phyloP scores from a whole-genome alignment of 139 green algal genomes.

The Micractinium sp. region DNA sequence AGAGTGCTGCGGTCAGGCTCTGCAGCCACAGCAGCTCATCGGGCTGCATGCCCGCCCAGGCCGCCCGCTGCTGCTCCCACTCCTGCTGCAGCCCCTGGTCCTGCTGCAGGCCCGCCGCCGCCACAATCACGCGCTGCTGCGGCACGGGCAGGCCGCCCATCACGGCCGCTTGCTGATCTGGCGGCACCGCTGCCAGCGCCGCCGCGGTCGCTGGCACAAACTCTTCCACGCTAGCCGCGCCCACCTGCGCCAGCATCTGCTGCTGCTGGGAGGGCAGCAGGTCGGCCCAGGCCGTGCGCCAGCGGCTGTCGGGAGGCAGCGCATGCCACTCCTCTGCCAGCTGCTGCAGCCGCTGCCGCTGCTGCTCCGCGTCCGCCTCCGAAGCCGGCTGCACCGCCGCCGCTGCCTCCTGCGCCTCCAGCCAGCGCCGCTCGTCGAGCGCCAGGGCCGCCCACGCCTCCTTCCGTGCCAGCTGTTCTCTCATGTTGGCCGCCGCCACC shows the following conservation, averaged over 20 bases:
- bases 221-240: background rate
- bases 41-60: background rate
- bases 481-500: background rate
- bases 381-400: background rate
- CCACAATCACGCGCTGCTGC: background rate
- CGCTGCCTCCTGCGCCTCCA: background rate
- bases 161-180: background rate
- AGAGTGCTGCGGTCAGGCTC: background rate
- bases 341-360: background rate
- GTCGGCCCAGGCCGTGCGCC: background rate
- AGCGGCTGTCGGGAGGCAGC: background rate
- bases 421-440: background rate
- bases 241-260: background rate
- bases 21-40: background rate
- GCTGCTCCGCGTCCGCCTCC: background rate
- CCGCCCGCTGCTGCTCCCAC: background rate
- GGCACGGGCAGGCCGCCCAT: background rate
- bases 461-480: background rate
- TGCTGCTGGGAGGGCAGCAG: background rate
- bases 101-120: background rate
- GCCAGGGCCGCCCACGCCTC: background rate
- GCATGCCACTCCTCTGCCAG: background rate
- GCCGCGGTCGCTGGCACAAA: background rate
- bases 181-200: background rate
- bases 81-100: background rate